Evolutionary conservation across 768 basidiomycete species (phyloP), one percentile per base, ranked within the genome.

Genomic region (Sutorius australiensis): DNA sequence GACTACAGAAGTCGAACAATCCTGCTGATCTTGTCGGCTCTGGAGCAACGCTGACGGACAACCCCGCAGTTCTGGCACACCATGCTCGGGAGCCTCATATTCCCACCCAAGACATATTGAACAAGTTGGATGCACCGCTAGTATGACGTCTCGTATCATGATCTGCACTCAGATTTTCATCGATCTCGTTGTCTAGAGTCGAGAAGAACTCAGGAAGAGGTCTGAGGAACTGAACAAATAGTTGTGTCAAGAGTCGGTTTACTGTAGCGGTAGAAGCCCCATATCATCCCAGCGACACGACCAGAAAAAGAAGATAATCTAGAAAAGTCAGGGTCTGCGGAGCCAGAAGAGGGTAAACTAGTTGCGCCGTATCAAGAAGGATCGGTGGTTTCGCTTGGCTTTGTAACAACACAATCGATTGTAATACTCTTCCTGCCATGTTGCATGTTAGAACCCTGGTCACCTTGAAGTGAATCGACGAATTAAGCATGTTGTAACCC

Each of bases 401-500:
- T 79, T 51, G 71, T 77, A 52, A 74, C 67, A 43, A 63, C 77
- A 59, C 77, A 75, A 67, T 77, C 45, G 44, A 51, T 43, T 51
- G 39, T 55, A 56, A 41, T 53, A 48, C 51, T 41, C 24, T 48
- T 16, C n/a, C n/a, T n/a, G n/a, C n/a, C n/a, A 50, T 42, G 17
- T 5, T 28, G 13, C 7, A 30, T 6, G 3, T 14, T 0, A 2
- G 38, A 31, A 46, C 14, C 6, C 19, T 7, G 62, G 67, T 41
- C 54, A 86, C 88, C 83, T 99, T 99, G 71, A 97, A 94, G 73
- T 99, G 97, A 61, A 99, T 99, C 56, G 98, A 79, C 30, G 98
- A 76, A 72, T 99, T 99, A 58, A 99, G 77, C 97, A 99, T 99
- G 75, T 98, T 99, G 75, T 97, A 99, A 37, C 97, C 97, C 68